phyloP scores from a whole-genome alignment of 176 grass and related monocot genomes.

The Dendrocalamus sinicus region DNA sequence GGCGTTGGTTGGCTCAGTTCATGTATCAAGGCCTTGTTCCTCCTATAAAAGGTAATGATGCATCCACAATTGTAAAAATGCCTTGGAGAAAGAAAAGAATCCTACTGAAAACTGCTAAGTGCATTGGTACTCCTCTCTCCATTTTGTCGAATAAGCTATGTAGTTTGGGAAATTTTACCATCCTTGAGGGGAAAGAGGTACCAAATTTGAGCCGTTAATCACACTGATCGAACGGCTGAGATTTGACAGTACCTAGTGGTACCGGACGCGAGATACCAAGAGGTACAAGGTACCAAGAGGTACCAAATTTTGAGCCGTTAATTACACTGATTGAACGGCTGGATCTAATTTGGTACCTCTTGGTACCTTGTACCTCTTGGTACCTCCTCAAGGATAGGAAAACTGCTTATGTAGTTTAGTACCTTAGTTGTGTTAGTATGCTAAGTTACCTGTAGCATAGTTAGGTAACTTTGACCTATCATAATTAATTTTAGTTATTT shows the following conservation, averaged over 20 bases:
- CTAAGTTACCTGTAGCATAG: neutral
- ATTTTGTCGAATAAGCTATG: conserved; percentile 4
- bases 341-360: too few species aligned
- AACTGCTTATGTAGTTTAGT: neutral
- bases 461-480: neutral
- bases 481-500: conserved; percentile 33
- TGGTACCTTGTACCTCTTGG: too few species aligned
- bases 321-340: too few species aligned
- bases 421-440: neutral
- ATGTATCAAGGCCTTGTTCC: conserved; percentile 69
- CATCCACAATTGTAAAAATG: conserved; percentile 19
- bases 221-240: too few species aligned
- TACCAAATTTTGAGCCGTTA: too few species aligned
- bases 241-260: too few species aligned
- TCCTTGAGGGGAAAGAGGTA: too few species aligned
- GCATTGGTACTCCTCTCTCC: neutral
- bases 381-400: too few species aligned
- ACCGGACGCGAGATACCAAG: too few species aligned
- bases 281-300: too few species aligned
- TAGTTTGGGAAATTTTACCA: too few species aligned
- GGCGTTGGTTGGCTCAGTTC: conserved; percentile 62
- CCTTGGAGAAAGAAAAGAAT: neutral
- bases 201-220: too few species aligned
- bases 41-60: conserved; percentile 52
- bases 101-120: neutral